Base-by-base conservation (phyloP, 176 grass and related monocot genomes). In the Zea luxurians region DNA sequence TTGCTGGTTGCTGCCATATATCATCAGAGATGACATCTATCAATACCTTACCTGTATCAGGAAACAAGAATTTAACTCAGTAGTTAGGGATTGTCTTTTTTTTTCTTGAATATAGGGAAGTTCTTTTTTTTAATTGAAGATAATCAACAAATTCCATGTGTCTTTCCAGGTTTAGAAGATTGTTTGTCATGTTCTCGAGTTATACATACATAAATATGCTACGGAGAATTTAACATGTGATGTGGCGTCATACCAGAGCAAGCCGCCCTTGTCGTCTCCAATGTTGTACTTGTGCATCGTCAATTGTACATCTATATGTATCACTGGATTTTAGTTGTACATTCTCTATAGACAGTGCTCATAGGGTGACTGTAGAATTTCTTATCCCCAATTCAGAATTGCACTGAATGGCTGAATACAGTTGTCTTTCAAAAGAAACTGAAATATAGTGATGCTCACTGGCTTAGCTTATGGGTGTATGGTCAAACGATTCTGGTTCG, bases 171-270 rank as follows among this genome's bases (percentile, higher is more conserved):
- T 93, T 88, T 48, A 84, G 85, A 63, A 88, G 86, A 82, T 78
- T 93, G 48, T 93, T 93, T 47, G 71, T 93, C 35, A 5, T 69
- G 71, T 77, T 90, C 53, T 90, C 91, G 18, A 90, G 84, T 68
- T 93, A 90, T 71, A 90, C 88, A 0, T 93, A 90, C 41, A 74
- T 88, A 10, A 93, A 93, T 35, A 64, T 48, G 35, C 48, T 90
- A 2, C 68, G 38, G 1, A 87, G 87, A 73, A 40, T 85, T 53
- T 71, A 73, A 40, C 16, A 17, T 55, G 53, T 55, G 37, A 64
- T 34, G 50, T 73, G 61, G 21, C 44, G 5, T 4, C 13, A 8
- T 43, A 36, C 3, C 2, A 50, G 59, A 80, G 35, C n/a, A 80
- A 55, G 16, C 8, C 48, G 27, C 16, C 6, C n/a, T 7, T 55